phyloP scores from a whole-genome alignment of 306 rosid species.

The Leucaena leucocephala region DNA sequence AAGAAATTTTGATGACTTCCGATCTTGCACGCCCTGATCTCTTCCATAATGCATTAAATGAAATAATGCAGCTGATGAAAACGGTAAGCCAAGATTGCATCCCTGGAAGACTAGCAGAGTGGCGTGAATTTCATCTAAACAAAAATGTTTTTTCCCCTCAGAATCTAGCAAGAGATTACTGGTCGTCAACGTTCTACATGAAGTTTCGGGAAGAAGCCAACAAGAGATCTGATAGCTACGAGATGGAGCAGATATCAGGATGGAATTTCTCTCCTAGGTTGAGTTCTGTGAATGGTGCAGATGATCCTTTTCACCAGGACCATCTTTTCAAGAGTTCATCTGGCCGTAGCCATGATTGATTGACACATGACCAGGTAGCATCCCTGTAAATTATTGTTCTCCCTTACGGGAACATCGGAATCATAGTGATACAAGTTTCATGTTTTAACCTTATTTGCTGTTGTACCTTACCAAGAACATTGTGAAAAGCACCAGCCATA shows the following conservation, averaged over 20 bases:
- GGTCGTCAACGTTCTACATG: constrained; percentile 87
- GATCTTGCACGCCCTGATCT: constrained; percentile 73
- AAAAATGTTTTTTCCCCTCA: constrained; percentile 30
- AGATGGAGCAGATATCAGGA: constrained; percentile 63
- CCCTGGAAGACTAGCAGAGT: neutral
- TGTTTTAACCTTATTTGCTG: neutral
- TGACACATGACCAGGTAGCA: constrained; percentile 32
- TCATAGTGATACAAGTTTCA: constrained; percentile 24
- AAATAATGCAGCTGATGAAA: constrained; percentile 77
- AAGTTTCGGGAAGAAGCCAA: constrained; percentile 76
- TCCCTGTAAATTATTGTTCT: neutral
- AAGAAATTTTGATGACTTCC: constrained; percentile 77
- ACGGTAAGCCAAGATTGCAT: constrained; percentile 49
- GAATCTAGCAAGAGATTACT: constrained; percentile 85
- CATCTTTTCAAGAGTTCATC: constrained; percentile 52
- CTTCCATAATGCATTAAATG: constrained; percentile 71
- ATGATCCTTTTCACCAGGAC: constrained; percentile 90
- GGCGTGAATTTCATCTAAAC: constrained; percentile 24
- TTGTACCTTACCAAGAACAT: neutral
- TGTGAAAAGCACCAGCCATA: constrained; percentile 7
- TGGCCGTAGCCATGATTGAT: constrained; percentile 43
- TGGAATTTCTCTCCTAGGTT: constrained; percentile 64
- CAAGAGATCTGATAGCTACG: constrained; percentile 61
- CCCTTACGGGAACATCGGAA: neutral
- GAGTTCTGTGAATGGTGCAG: constrained; percentile 79